Conservation (phyloP, 2,329 filamentous ascomycete genomes). For the Verticillium klebahnii region DNA sequence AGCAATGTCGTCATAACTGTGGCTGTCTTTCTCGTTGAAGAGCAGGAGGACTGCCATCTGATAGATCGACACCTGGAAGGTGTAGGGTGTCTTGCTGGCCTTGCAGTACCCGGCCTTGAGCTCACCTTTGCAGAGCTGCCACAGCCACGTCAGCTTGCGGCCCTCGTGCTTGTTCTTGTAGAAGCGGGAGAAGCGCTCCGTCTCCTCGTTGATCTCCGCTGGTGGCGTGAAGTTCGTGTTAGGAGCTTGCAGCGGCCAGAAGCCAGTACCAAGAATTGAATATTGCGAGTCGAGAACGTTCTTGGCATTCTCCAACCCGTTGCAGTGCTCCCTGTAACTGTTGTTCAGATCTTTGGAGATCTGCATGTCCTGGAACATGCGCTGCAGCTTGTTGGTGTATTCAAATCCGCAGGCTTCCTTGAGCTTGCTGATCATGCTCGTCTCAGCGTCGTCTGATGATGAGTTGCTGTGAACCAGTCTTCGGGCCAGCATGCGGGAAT, state of each 20-base stretch:
- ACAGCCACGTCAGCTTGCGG: slow-evolving; percentile 94
- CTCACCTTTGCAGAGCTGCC: slow-evolving; percentile 97
- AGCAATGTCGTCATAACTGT: slow-evolving; percentile 84
- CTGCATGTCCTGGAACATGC: slow-evolving; percentile 99
- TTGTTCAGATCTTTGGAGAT: slow-evolving; percentile 96
- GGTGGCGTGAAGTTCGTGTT: slow-evolving; percentile 87
- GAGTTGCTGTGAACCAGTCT: slow-evolving; percentile 93
- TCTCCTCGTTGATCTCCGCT: slow-evolving; percentile 76
- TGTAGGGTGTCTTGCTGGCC: slow-evolving; percentile 84
- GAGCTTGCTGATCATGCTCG: slow-evolving; percentile 98
- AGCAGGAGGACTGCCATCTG: slow-evolving; percentile 95
- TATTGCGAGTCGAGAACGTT: slow-evolving; percentile 79
- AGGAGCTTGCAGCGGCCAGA: slow-evolving; percentile 90
- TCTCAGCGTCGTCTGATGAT: slow-evolving; percentile 94
- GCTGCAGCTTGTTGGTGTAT: slow-evolving; percentile 98
- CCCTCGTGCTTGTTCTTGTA: slow-evolving; percentile 97
- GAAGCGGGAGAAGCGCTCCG: slow-evolving; percentile 84
- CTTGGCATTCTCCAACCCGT: slow-evolving; percentile 62
- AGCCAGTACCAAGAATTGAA: slow-evolving; percentile 90
- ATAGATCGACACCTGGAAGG: slow-evolving; percentile 94
- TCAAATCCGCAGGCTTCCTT: slow-evolving; percentile 99
- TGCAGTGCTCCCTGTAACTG: slow-evolving; percentile 75
- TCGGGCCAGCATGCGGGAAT: slow-evolving; percentile 92
- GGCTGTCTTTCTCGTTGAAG: slow-evolving; percentile 85
- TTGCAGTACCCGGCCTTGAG: slow-evolving; percentile 92